phyloP scores from a whole-genome alignment of 805 yeast genomes.

The Novakomyces olei region DNA sequence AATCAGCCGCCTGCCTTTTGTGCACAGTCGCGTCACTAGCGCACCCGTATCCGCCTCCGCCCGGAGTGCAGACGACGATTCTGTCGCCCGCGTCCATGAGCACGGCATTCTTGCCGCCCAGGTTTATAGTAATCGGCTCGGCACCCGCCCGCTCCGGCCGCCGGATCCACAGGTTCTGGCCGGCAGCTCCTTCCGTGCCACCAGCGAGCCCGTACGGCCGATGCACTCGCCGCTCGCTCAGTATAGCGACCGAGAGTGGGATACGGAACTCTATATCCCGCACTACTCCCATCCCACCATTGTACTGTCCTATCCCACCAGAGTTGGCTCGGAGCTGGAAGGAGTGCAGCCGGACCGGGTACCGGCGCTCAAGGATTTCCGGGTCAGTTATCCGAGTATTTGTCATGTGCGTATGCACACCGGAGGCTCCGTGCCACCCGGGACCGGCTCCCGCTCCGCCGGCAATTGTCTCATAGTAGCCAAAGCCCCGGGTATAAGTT shows the following conservation, averaged over 20 bases:
- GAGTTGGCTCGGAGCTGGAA: constrained; percentile 48
- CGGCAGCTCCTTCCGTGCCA: constrained; percentile 55
- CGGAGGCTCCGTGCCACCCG: constrained; percentile 67
- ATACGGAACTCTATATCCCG: constrained; percentile 59
- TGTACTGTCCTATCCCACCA: constrained; percentile 54
- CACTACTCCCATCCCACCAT: constrained; percentile 71
- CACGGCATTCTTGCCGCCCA: constrained; percentile 55
- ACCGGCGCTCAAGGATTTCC: constrained; percentile 68
- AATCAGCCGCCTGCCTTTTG: too few species aligned
- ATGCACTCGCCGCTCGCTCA: constrained; percentile 63
- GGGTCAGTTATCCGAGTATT: constrained; percentile 84
- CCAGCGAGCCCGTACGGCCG: constrained; percentile 77
- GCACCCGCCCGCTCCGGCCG: constrained; percentile 14
- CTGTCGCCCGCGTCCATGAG: constrained; percentile 39
- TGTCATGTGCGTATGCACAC: constrained; percentile 84
- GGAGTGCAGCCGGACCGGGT: constrained; percentile 57
- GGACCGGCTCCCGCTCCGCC: constrained; percentile 92
- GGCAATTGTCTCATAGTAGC: constrained; percentile 39
- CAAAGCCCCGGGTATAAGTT: constrained; percentile 11
- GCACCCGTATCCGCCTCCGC: constrained; percentile 82
- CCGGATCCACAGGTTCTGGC: constrained; percentile 29
- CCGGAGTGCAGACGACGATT: constrained; percentile 50
- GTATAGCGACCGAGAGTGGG: constrained; percentile 52
- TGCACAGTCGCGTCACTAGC: too few species aligned
- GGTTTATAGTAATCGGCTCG: constrained; percentile 12